Conservation (phyloP, 179 eudicot genomes). For the Drosera spatulata region DNA sequence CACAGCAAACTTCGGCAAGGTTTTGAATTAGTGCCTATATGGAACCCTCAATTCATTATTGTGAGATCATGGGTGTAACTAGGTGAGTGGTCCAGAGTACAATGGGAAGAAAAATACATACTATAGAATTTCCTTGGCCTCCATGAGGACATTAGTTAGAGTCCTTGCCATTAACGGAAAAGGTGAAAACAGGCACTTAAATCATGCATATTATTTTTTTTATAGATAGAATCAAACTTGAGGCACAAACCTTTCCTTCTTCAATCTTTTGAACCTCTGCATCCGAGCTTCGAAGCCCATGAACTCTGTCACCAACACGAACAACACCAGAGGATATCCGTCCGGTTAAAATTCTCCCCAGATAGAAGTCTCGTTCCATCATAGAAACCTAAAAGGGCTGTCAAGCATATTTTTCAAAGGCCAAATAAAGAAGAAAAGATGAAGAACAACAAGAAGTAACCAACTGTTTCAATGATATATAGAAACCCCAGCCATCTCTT, state of each 20-base stretch:
- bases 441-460: background rate
- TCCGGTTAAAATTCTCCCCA: conserved; percentile 91
- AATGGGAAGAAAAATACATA: too few relatives aligned
- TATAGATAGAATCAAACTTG: background rate
- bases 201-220: background rate
- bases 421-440: conserved; percentile 8
- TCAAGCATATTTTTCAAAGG: conserved; percentile 47
- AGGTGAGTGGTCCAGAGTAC: too few relatives aligned
- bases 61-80: too few relatives aligned
- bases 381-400: conserved; percentile 85
- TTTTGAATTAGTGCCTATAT: too few relatives aligned
- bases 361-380: conserved; percentile 90
- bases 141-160: too few relatives aligned
- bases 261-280: conserved; percentile 70
- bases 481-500: too few relatives aligned
- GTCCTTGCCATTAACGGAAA: too few relatives aligned
- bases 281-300: conserved; percentile 65
- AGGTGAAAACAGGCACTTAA: too few relatives aligned
- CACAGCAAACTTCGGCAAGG: too few relatives aligned
- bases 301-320: conserved; percentile 83
- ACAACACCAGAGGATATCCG: conserved; percentile 67
- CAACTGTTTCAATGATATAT: too few relatives aligned
- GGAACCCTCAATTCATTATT: too few relatives aligned
- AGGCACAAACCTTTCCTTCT: conserved; percentile 77
- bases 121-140: too few relatives aligned